phyloP scores from a whole-genome alignment of 192 early-diverging fungal genomes.

The Umbelopsis sp. region DNA sequence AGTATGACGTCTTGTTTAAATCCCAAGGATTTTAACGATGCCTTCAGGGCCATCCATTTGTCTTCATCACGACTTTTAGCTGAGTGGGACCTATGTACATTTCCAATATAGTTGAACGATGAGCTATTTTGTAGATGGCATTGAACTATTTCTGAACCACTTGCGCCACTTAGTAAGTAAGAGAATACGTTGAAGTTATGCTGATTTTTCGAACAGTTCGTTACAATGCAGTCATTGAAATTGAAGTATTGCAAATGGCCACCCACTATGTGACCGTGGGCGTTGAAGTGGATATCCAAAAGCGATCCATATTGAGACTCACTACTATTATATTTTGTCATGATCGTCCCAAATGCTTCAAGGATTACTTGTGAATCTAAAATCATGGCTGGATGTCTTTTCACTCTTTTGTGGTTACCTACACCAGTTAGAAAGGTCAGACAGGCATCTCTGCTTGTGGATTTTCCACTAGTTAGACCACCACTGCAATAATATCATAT shows the following conservation, averaged over 20 bases:
- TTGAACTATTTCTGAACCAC: slow-evolving; percentile 69
- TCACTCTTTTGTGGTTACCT: slow-evolving; percentile 65
- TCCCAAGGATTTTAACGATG: slow-evolving; percentile 58
- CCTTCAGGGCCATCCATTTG: slow-evolving; percentile 62
- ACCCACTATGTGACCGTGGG: slow-evolving; percentile 84
- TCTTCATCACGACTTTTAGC: slow-evolving; percentile 46
- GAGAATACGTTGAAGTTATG: slow-evolving; percentile 95
- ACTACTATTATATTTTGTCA: slow-evolving; percentile 67
- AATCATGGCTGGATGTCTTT: slow-evolving; percentile 68
- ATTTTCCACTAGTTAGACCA: slow-evolving; percentile 27
- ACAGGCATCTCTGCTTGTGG: slow-evolving; percentile 71
- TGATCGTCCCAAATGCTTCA: slow-evolving; percentile 87
- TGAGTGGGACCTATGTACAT: slow-evolving; percentile 22
- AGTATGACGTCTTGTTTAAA: slow-evolving; percentile 66
- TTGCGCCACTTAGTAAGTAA: slow-evolving; percentile 83
- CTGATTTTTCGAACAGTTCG: slow-evolving; percentile 62
- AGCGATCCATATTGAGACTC: slow-evolving; percentile 81
- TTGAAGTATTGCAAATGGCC: slow-evolving; percentile 84
- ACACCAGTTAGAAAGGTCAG: slow-evolving; percentile 63
- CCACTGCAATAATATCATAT: slow-evolving; percentile 24
- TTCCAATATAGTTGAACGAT: slow-evolving; percentile 53
- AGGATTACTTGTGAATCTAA: slow-evolving; percentile 71
- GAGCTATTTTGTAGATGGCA: slow-evolving; percentile 68
- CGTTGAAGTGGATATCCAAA: slow-evolving; percentile 87
- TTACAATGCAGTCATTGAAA: slow-evolving; percentile 81